Conservation (phyloP, 768 basidiomycete genomes). For the Ramaria sp. region DNA sequence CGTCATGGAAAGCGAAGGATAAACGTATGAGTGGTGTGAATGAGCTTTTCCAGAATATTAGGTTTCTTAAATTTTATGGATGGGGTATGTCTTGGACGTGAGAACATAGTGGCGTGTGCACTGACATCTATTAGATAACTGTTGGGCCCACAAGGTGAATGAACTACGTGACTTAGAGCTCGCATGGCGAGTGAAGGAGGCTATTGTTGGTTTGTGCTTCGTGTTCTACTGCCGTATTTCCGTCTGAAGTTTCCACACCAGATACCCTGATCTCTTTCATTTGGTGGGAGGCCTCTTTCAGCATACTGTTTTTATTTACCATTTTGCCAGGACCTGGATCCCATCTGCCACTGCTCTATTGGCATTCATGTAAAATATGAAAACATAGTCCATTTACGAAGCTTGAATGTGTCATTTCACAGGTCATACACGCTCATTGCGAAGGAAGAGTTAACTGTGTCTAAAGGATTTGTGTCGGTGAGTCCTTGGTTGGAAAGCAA, state of each 20-base stretch:
- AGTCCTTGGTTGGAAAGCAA: background rate
- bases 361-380: constrained; percentile 38
- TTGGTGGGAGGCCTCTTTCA: constrained; percentile 31
- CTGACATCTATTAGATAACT: constrained; percentile 31
- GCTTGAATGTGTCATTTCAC: background rate
- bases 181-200: constrained; percentile 54
- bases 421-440: constrained; percentile 50
- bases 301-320: background rate
- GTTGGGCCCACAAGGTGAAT: constrained; percentile 46
- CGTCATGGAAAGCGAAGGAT: constrained; percentile 56
- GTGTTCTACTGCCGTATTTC: constrained; percentile 10
- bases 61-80: constrained; percentile 66
- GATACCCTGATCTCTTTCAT: constrained; percentile 55
- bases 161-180: constrained; percentile 53
- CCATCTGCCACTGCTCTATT: constrained; percentile 56
- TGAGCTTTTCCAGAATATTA: constrained; percentile 65
- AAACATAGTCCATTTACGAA: background rate
- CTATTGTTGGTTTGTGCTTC: constrained; percentile 30
- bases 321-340: constrained; percentile 53
- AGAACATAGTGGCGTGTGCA: background rate
- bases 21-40: constrained; percentile 60
- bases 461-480: constrained; percentile 67
- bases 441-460: constrained; percentile 56
- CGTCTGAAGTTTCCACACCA: too few species aligned
- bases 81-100: constrained; percentile 42